Evolutionary conservation across 2,329 filamentous ascomycete species (phyloP), one percentile per base, ranked within the genome.

Genomic region (Amauroascus verrucosus): DNA sequence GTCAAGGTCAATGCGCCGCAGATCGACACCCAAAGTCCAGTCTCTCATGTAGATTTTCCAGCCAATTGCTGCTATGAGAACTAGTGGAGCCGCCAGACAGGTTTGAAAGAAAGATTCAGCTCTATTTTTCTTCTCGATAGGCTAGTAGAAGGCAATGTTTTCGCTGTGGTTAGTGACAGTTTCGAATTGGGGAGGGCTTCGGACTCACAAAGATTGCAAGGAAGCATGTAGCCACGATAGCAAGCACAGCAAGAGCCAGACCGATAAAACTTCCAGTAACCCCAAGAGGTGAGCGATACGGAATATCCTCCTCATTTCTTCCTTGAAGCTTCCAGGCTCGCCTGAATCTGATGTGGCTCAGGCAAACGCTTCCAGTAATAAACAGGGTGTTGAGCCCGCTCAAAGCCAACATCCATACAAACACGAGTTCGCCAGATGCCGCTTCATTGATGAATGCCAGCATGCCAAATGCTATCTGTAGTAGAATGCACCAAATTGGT

Each of bases 381-480:
- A 1, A 61, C 62, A 22, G 61, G 62, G 40, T 72, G 63, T 7
- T 48, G 24, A 74, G 65, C 35, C 70, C 70, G 51, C 66, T 67
- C 24, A 72, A 65, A 1, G 75, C 74, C 7, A 74, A 62, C 11
- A 72, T 72, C 54, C 66, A 61, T 6, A 28, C 8, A 18, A 51
- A 85, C 2, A 87, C 81, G 30, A 75, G 70, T n/a, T 72, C 72
- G 2, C 70, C 67, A 0, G 82, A 75, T 53, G 84, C 82, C 57
- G 84, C 82, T 2, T 88, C 79, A 51, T 88, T 64, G 8, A 75
- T 59, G 60, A 95, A 89, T 48, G 87, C 81, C 35, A 83, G 77
- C 6, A 94, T 76, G 9, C 53, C 53, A 44, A 74, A 65, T 32
- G 61, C 30, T 14, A 70, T 62, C 28, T 72, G 65, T 16, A 72